Percentiles rank a stretch among this genome's conserved stretches.
Evolutionary conservation across 257 asterid species (phyloP).

Genomic region (Osmanthus fragrans): DNA sequence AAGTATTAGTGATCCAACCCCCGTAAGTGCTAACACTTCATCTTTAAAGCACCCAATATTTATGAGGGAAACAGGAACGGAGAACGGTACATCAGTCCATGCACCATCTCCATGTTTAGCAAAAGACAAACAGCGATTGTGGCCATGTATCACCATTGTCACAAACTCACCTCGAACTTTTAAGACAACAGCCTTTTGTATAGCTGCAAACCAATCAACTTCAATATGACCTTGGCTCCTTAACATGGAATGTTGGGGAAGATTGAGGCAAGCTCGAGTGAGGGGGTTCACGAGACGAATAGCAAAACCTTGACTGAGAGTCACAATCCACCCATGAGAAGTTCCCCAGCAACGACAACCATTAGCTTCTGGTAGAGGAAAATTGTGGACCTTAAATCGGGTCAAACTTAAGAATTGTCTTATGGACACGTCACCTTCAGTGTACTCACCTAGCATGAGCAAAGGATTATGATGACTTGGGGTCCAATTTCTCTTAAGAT

Average conservation of each 20-base stretch:
- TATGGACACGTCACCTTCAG: background rate
- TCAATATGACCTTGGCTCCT: background rate
- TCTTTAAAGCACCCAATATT: conserved; percentile 28
- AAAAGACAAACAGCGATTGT: conserved; percentile 24
- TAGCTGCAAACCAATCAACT: conserved; percentile 22
- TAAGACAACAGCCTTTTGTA: conserved; percentile 24
- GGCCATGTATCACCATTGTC: conserved; percentile 11
- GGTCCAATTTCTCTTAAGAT: conserved; percentile 25
- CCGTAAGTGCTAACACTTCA: conserved; percentile 25
- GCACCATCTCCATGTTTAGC: conserved; percentile 23
- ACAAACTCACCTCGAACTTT: conserved; percentile 18
- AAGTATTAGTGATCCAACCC: conserved; percentile 24
- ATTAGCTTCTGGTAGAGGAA: conserved; percentile 27
- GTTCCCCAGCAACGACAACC: conserved; percentile 37
- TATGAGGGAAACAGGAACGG: background rate
- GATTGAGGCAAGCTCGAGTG: conserved; percentile 6
- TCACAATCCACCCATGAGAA: conserved; percentile 33
- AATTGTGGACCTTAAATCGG: conserved; percentile 13
- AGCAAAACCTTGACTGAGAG: conserved; percentile 7
- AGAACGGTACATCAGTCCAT: conserved; percentile 25
- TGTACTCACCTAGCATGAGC: conserved; percentile 32
- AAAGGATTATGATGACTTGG: conserved; percentile 24
- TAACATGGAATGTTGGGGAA: conserved; percentile 23
- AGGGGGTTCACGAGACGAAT: conserved; percentile 31
- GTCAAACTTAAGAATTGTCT: conserved; percentile 27